phyloP scores from a whole-genome alignment of 2,329 filamentous ascomycete species.

The Coleophoma eucalyptorum region DNA sequence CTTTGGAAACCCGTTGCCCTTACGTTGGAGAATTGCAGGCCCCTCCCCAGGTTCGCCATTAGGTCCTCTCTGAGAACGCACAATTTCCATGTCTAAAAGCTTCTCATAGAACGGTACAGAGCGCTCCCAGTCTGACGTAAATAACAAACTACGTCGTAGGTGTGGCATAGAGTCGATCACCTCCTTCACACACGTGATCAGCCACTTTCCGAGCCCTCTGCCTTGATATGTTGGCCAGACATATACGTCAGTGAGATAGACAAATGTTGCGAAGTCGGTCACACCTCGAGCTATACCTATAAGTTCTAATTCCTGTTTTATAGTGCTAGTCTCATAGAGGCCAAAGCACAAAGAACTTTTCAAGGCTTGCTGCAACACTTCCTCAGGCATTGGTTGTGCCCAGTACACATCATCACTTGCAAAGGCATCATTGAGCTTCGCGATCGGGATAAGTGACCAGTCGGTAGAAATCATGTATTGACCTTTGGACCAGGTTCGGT shows the following conservation, averaged over 20 bases:
- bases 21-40: not conserved
- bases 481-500: slow-evolving; percentile 40
- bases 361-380: slow-evolving; percentile 44
- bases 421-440: slow-evolving; percentile 50
- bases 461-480: slow-evolving; percentile 59
- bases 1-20: not conserved
- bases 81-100: slow-evolving; percentile 15
- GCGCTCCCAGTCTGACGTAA: slow-evolving; percentile 32
- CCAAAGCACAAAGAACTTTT: slow-evolving; percentile 55
- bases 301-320: slow-evolving; percentile 13
- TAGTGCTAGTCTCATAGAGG: slow-evolving; percentile 38
- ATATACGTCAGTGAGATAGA: slow-evolving; percentile 67
- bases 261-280: slow-evolving; percentile 66
- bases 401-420: slow-evolving; percentile 56
- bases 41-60: not conserved
- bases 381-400: slow-evolving; percentile 47
- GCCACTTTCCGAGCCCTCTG: slow-evolving; percentile 59
- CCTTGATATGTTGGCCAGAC: slow-evolving; percentile 54
- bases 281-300: slow-evolving; percentile 58
- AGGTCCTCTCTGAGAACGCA: slow-evolving; percentile 2
- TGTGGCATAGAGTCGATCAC: slow-evolving; percentile 50
- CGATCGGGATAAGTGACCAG: slow-evolving; percentile 46
- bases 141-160: slow-evolving; percentile 58
- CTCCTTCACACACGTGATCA: slow-evolving; percentile 58
- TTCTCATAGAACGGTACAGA: slow-evolving; percentile 19